phyloP scores from a whole-genome alignment of 257 asterid genomes.

The Linaria vulgaris region DNA sequence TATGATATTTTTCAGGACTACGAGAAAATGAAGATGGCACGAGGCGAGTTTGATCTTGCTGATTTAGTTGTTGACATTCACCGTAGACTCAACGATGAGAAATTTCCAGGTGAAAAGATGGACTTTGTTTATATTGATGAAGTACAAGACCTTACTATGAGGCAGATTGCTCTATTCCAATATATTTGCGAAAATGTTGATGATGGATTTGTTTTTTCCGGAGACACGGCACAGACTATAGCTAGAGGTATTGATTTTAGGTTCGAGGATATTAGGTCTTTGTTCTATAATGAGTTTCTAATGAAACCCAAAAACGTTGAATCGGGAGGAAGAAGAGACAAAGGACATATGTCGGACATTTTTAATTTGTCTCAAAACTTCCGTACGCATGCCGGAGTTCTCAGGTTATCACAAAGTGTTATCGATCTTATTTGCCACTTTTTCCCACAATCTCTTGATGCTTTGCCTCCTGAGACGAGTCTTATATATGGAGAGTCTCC shows the following conservation, averaged over 20 bases:
- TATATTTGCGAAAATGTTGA: constrained; percentile 55
- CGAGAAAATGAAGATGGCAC: constrained; percentile 57
- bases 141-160: constrained; percentile 68
- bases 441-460: constrained; percentile 56
- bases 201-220: constrained; percentile 63
- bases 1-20: constrained; percentile 54
- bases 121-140: constrained; percentile 75
- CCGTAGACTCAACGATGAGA: constrained; percentile 36
- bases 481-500: constrained; percentile 67
- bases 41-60: constrained; percentile 58
- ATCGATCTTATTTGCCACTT: constrained; percentile 49
- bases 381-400: constrained; percentile 67
- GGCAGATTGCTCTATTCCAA: constrained; percentile 56
- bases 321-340: constrained; percentile 33
- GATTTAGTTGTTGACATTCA: constrained; percentile 67
- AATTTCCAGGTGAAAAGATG: constrained; percentile 52
- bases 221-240: constrained; percentile 73
- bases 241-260: constrained; percentile 67
- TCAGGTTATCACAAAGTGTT: constrained; percentile 64
- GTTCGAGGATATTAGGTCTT: constrained; percentile 60
- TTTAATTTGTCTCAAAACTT: constrained; percentile 58
- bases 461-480: constrained; percentile 56
- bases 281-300: constrained; percentile 55
- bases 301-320: constrained; percentile 29
- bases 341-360: constrained; percentile 44